Percentiles rank a stretch among this genome's conserved stretches.
Evolutionary conservation across 768 basidiomycete species (phyloP).

Genomic region (Peribolospora kevripleyi): DNA sequence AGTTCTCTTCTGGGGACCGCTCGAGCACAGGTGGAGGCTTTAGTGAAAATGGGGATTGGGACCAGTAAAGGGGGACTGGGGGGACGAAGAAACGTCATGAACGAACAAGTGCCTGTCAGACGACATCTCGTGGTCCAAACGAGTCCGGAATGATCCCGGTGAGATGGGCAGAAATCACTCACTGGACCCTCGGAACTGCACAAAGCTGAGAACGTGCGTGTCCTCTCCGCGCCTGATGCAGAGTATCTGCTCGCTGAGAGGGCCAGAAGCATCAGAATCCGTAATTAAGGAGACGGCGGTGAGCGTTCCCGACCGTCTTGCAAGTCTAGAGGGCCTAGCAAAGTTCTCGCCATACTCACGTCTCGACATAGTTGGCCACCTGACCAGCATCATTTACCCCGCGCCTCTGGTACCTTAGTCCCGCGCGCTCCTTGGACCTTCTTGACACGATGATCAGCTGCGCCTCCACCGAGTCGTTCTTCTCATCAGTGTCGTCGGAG

Average conservation of each 20-base stretch:
- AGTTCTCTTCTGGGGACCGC: constrained; percentile 9
- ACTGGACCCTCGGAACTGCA: constrained; percentile 64
- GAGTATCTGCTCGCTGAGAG: constrained; percentile 52
- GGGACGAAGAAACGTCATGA: not conserved
- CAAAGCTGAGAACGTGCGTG: constrained; percentile 24
- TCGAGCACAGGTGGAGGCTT: constrained; percentile 15
- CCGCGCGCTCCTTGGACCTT: constrained; percentile 66
- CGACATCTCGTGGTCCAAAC: not conserved
- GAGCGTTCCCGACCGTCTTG: not conserved
- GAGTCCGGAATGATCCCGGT: constrained; percentile 25
- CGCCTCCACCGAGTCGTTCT: constrained; percentile 27
- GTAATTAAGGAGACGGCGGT: too few relatives aligned
- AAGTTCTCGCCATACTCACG: not conserved
- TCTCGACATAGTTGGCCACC: constrained; percentile 15
- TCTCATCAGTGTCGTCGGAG: not conserved
- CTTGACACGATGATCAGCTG: constrained; percentile 67
- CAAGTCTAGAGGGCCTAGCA: too few relatives aligned
- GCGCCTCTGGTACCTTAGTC: constrained; percentile 76
- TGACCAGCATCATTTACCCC: constrained; percentile 49
- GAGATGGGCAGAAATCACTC: not conserved
- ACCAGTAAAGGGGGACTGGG: constrained; percentile 9
- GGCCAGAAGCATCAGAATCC: too few relatives aligned
- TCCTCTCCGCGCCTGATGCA: constrained; percentile 1
- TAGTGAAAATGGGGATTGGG: constrained; percentile 11
- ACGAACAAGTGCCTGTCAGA: not conserved